phyloP scores from a whole-genome alignment of 2,329 filamentous ascomycete species.

The Xylogone sp. region DNA sequence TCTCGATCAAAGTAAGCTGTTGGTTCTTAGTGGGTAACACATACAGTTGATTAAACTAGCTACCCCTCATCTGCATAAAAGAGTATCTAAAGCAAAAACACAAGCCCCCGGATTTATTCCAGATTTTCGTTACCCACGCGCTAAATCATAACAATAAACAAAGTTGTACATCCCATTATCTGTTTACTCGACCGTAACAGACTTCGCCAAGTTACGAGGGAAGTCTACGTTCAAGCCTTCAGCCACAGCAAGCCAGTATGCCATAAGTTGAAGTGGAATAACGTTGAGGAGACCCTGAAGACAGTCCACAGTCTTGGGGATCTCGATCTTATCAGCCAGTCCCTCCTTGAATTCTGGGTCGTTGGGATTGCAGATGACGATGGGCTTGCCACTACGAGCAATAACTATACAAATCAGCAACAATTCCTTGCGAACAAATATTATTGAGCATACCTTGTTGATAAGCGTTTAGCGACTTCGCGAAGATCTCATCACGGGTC shows the following conservation, averaged over 20 bases:
- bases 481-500: slow-evolving; percentile 92
- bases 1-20: no score
- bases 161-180: neutral
- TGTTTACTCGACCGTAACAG: slow-evolving; percentile 90
- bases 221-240: slow-evolving; percentile 98
- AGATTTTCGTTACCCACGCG: neutral
- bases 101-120: neutral
- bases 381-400: slow-evolving; percentile 91
- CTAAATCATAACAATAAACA: neutral
- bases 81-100: neutral
- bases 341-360: slow-evolving; percentile 86
- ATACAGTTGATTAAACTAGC: neutral
- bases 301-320: slow-evolving; percentile 91
- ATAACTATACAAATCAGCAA: slow-evolving; percentile 61
- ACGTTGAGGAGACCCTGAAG: slow-evolving; percentile 97
- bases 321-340: slow-evolving; percentile 95
- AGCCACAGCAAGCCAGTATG: slow-evolving; percentile 96
- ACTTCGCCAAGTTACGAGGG: slow-evolving; percentile 97
- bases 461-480: slow-evolving; percentile 98
- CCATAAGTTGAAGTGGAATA: slow-evolving; percentile 94
- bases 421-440: neutral
- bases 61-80: neutral
- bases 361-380: slow-evolving; percentile 92
- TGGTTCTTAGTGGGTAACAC: neutral
- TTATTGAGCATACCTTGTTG: slow-evolving; percentile 69